Conservation (phyloP, 257 asterid genomes). For the Solanum etuberosum region DNA sequence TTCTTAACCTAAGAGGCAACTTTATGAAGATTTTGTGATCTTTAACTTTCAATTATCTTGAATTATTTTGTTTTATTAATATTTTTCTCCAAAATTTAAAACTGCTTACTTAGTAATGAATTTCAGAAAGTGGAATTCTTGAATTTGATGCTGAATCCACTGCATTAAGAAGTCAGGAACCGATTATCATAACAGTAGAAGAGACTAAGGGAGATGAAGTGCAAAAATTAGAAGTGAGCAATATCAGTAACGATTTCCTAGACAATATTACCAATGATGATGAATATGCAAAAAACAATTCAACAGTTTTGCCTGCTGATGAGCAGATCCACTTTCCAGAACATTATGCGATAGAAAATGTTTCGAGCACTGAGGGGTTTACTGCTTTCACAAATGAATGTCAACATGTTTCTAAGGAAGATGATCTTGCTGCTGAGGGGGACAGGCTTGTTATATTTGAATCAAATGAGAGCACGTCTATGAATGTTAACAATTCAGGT, state of each 20-base stretch:
- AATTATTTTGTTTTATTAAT: neutral
- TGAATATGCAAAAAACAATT: constrained; percentile 5
- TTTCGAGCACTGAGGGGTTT: constrained; percentile 5
- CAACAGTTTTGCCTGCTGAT: neutral
- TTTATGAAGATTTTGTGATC: neutral
- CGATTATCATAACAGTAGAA: constrained; percentile 5
- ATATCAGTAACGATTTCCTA: neutral
- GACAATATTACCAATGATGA: neutral
- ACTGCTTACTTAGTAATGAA: neutral
- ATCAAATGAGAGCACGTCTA: constrained; percentile 15
- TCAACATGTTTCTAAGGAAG: constrained; percentile 19
- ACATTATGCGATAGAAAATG: constrained; percentile 11
- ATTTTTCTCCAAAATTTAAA: neutral
- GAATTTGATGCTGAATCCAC: constrained; percentile 6
- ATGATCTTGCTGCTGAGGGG: constrained; percentile 33
- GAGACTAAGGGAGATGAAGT: neutral
- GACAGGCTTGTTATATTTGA: constrained; percentile 31
- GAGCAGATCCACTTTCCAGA: constrained; percentile 7
- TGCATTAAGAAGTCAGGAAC: constrained; percentile 7
- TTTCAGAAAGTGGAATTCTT: constrained; percentile 7
- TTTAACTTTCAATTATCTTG: neutral
- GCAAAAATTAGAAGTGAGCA: neutral
- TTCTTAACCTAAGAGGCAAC: neutral
- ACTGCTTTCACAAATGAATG: constrained; percentile 11
- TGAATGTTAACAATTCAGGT: constrained; percentile 4